phyloP scores from a whole-genome alignment of 1,284 basidiomycete genomes.

The Austroboletus novae-zelandiae region DNA sequence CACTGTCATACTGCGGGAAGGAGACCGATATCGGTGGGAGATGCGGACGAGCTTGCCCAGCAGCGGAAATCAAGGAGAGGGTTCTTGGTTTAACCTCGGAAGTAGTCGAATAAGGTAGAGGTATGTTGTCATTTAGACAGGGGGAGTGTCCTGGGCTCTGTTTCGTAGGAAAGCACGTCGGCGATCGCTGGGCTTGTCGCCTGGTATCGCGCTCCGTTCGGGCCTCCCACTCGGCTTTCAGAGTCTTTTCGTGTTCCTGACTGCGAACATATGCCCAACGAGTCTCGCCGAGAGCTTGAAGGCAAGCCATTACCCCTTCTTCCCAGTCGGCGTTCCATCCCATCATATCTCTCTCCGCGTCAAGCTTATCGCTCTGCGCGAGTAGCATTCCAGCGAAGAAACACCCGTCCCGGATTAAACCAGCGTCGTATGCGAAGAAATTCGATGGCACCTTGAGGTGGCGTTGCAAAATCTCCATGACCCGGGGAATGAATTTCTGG shows the following conservation, averaged over 20 bases:
- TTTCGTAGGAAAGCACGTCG: conserved; percentile 18
- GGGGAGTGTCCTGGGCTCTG: conserved; percentile 32
- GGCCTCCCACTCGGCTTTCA: conserved; percentile 62
- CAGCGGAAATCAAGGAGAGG: conserved; percentile 32
- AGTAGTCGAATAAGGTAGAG: conserved; percentile 15
- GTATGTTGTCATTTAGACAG: conserved; percentile 20
- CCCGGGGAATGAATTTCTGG: conserved; percentile 49
- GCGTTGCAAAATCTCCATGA: conserved; percentile 61
- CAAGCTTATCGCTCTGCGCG: conserved; percentile 46
- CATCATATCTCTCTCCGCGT: conserved; percentile 42
- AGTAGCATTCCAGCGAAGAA: conserved; percentile 78
- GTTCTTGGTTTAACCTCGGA: conserved; percentile 13
- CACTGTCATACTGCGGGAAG: conserved; percentile 38
- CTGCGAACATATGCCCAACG: conserved; percentile 78
- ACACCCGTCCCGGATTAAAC: conserved; percentile 74
- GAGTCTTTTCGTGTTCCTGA: conserved; percentile 63
- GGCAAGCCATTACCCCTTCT: conserved; percentile 68
- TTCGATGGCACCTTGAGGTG: conserved; percentile 45
- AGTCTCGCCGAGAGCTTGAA: conserved; percentile 73
- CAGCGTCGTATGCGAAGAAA: conserved; percentile 81
- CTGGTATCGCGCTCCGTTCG: conserved; percentile 30
- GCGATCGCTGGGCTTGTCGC: conserved; percentile 28
- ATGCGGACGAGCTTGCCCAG: conserved; percentile 30
- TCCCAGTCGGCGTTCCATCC: conserved; percentile 50
- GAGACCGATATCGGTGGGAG: conserved; percentile 30